Conservation (phyloP, 306 rosid species). For the Citrullus colocynthis region DNA sequence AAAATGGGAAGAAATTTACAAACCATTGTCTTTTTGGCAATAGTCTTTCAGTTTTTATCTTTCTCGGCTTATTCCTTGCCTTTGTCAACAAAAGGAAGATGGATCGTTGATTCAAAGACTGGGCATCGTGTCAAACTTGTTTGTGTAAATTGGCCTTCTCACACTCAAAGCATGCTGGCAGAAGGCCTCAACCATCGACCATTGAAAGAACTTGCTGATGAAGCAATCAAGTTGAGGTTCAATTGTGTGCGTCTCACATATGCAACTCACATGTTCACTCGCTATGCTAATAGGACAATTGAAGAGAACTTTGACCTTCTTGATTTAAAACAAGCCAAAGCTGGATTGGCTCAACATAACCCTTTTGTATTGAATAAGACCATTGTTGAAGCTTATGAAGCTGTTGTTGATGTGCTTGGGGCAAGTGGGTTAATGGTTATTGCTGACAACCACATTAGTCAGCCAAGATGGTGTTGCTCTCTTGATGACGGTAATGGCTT, state of each 20-base stretch:
- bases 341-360: slow-evolving; percentile 4
- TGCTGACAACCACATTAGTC: slow-evolving; percentile 42
- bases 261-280: background rate
- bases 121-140: slow-evolving; percentile 21
- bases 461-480: slow-evolving; percentile 35
- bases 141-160: slow-evolving; percentile 9
- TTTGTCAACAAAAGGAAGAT: slow-evolving; percentile 25
- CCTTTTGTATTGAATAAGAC: slow-evolving; percentile 23
- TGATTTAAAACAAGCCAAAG: background rate
- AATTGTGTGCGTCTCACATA: background rate
- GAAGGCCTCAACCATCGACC: background rate
- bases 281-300: background rate
- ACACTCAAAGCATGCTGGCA: background rate
- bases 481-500: slow-evolving; percentile 28
- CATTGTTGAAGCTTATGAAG: slow-evolving; percentile 19
- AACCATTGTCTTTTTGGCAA: background rate
- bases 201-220: background rate
- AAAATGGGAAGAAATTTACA: background rate
- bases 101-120: slow-evolving; percentile 25
- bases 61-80: background rate
- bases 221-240: background rate
- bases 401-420: slow-evolving; percentile 21
- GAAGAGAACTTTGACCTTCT: background rate
- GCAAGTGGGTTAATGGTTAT: slow-evolving; percentile 23
- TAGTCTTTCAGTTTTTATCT: background rate